Percentiles rank a stretch among this genome's conserved stretches.
Evolutionary conservation across 176 grass and related monocot genomes (phyloP).

Genomic region (Eleusine indica): DNA sequence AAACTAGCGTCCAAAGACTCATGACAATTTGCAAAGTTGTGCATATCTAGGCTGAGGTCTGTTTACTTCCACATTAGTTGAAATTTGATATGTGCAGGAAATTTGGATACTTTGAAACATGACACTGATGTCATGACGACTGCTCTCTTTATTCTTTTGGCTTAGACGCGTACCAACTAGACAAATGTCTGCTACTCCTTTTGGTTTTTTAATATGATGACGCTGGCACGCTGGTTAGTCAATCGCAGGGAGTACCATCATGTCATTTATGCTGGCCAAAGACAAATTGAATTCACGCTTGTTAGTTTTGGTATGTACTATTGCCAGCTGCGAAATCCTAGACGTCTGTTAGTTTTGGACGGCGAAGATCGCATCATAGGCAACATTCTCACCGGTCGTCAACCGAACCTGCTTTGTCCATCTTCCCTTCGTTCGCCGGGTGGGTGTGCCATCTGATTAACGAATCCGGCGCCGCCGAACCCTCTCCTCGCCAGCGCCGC

Average conservation of each 20-base stretch:
- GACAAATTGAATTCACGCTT: background rate
- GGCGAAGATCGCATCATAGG: background rate
- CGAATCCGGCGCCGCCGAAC: constrained; percentile 1
- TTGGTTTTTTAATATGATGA: background rate
- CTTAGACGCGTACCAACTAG: background rate
- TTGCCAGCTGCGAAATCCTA: background rate
- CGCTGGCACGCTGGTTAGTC: background rate
- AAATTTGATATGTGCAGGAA: background rate
- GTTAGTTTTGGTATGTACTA: background rate
- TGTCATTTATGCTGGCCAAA: background rate
- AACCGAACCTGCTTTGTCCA: background rate
- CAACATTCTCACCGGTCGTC: background rate
- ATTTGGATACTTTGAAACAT: background rate
- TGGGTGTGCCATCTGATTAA: background rate
- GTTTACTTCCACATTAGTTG: background rate
- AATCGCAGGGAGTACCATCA: background rate
- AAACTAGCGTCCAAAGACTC: no score
- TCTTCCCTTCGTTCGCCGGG: background rate
- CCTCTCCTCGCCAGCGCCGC: background rate
- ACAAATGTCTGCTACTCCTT: background rate
- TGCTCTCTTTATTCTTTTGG: background rate
- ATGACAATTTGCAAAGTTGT: no score
- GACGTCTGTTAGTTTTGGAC: background rate
- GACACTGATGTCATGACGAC: background rate
- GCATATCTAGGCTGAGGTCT: no score